A percentile compares a stretch with the other conserved stretches of the same genome.
phyloP scores from a whole-genome alignment of 2,329 filamentous ascomycete species.

The Aspergillus sp. region DNA sequence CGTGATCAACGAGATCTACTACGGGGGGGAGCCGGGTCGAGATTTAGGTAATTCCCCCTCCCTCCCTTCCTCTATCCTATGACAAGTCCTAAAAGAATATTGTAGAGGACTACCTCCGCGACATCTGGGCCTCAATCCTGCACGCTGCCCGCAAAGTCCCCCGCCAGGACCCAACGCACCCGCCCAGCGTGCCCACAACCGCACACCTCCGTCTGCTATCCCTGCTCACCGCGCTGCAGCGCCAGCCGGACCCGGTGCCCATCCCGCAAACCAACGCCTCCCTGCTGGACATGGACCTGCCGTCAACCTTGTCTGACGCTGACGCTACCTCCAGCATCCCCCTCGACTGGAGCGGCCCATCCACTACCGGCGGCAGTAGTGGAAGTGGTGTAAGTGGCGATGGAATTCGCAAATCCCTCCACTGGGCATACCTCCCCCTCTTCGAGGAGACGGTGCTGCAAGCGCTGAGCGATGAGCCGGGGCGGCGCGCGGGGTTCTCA shows the following conservation, averaged over 20 bases:
- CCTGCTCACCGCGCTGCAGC: conserved; percentile 6
- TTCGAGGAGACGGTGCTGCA: conserved; percentile 2
- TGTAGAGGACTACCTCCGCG: conserved; percentile 6
- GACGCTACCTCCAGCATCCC: neutral
- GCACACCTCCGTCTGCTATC: conserved; percentile 7
- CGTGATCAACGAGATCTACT: conserved; percentile 9
- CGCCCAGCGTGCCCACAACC: neutral
- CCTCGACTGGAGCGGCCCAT: neutral
- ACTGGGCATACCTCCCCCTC: conserved; percentile 3
- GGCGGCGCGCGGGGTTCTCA: conserved; percentile 1
- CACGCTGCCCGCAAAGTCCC: conserved; percentile 8
- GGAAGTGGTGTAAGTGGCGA: neutral
- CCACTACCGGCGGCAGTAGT: no score
- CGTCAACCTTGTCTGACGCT: neutral
- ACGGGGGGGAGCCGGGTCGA: neutral
- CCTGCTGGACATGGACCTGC: neutral
- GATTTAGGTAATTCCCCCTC: conserved; percentile 3
- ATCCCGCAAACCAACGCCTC: neutral
- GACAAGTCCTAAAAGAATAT: neutral
- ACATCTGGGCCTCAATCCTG: conserved; percentile 11
- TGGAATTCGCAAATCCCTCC: neutral
- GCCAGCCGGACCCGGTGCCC: conserved; percentile 2
- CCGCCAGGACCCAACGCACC: neutral
- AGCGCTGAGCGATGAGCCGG: conserved; percentile 7
- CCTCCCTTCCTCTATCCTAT: neutral